These are phyloP conservation scores for Nicotiana tabacum DNA, from an alignment of 257 asterid species.

Conservation along the genomic window DNA sequence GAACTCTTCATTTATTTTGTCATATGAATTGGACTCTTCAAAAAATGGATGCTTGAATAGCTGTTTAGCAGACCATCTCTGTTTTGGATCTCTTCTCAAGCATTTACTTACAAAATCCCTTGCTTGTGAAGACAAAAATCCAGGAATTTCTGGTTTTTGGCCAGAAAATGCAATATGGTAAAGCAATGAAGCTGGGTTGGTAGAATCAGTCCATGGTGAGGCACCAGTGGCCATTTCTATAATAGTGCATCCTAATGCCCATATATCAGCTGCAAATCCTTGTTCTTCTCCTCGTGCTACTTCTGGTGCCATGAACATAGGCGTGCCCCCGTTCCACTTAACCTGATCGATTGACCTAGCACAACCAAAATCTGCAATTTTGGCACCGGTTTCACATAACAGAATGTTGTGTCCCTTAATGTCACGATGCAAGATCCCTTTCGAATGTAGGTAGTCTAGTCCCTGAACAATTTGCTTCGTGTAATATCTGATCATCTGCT, in stretches of 20 bases:
- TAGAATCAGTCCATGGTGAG: conserved; percentile 47
- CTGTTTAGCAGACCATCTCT: conserved; percentile 43
- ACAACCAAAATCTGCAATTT: conserved; percentile 71
- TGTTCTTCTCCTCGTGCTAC: conserved; percentile 63
- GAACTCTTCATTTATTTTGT: conserved; percentile 5
- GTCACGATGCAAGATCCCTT: conserved; percentile 70
- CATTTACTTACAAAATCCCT: conserved; percentile 63
- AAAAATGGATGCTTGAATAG: conserved; percentile 60
- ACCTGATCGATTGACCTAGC: conserved; percentile 28
- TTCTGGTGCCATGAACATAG: conserved; percentile 79
- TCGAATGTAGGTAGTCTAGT: conserved; percentile 52
- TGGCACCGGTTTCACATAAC: conserved; percentile 27
- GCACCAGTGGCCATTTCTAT: conserved; percentile 64
- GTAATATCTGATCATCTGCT: conserved; percentile 30
- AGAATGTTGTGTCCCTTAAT: conserved; percentile 59
- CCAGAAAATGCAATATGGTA: conserved; percentile 54
- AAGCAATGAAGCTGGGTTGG: conserved; percentile 24
- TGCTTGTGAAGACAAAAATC: conserved; percentile 34
- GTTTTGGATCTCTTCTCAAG: conserved; percentile 20
- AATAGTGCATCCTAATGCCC: conserved; percentile 76
- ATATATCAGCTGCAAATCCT: conserved; percentile 57
- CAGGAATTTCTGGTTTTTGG: conserved; percentile 51
- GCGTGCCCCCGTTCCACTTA: conserved; percentile 43
- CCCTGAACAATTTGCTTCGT: conserved; percentile 41
- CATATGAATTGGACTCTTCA: neutral